Percentiles rank a stretch among this genome's conserved stretches.
phyloP scores from a whole-genome alignment of 345 rosid genomes.

The Arabidopsis arenosa region DNA sequence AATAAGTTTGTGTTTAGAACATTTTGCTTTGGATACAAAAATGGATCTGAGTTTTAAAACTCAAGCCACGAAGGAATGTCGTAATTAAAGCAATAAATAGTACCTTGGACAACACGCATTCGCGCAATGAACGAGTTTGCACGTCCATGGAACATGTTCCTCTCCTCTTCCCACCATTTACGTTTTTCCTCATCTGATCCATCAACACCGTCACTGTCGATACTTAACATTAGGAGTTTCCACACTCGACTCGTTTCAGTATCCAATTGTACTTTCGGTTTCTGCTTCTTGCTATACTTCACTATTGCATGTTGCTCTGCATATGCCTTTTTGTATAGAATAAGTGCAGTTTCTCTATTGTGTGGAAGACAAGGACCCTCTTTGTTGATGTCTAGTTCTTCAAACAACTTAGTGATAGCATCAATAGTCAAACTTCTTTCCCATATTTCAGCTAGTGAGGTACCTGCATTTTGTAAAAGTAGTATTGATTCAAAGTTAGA shows the following conservation, averaged over 20 bases:
- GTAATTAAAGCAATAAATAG: neutral
- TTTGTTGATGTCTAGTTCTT: slow-evolving; percentile 53
- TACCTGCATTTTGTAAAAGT: slow-evolving; percentile 50
- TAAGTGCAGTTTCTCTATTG: slow-evolving; percentile 53
- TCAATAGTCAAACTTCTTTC: slow-evolving; percentile 44
- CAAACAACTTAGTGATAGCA: slow-evolving; percentile 47
- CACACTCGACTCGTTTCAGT: slow-evolving; percentile 77
- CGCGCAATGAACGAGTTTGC: slow-evolving; percentile 81
- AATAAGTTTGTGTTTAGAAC: slow-evolving; percentile 17
- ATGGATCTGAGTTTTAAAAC: neutral
- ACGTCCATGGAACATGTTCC: slow-evolving; percentile 62
- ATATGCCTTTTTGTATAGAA: slow-evolving; percentile 47
- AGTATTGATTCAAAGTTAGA: neutral
- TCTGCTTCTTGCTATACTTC: slow-evolving; percentile 42
- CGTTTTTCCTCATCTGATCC: slow-evolving; percentile 65
- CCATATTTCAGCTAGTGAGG: slow-evolving; percentile 45
- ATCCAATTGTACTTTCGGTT: slow-evolving; percentile 73
- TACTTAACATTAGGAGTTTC: slow-evolving; percentile 68
- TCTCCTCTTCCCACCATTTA: slow-evolving; percentile 80
- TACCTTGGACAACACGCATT: slow-evolving; percentile 98
- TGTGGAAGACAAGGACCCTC: slow-evolving; percentile 41
- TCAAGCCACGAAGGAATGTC: neutral
- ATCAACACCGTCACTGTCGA: slow-evolving; percentile 67
- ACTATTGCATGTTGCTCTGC: slow-evolving; percentile 49
- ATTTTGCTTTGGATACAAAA: neutral